phyloP scores from a whole-genome alignment of 345 rosid genomes.

The Eutrema japonicum region DNA sequence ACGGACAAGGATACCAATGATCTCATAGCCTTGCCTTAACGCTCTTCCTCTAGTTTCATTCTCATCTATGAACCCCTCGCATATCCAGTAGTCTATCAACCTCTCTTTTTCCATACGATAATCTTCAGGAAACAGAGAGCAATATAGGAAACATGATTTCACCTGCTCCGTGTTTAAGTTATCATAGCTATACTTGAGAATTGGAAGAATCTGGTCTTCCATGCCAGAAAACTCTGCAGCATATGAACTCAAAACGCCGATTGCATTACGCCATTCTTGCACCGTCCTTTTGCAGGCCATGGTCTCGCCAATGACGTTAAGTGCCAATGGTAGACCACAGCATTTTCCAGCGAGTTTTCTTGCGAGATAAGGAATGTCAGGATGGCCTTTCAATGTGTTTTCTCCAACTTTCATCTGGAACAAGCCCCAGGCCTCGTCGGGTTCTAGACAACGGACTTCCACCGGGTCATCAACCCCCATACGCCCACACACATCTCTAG shows the following conservation, averaged over 20 bases:
- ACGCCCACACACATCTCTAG: constrained; percentile 5
- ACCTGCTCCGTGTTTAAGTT: background rate
- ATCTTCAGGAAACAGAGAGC: background rate
- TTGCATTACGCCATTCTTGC: background rate
- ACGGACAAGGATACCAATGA: constrained; percentile 32
- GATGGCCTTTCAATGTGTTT: background rate
- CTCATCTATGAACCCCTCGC: constrained; percentile 5
- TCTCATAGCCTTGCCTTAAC: constrained; percentile 28
- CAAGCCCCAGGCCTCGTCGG: background rate
- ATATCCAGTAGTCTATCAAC: constrained; percentile 5
- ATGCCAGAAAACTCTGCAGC: background rate
- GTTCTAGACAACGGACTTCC: constrained; percentile 9
- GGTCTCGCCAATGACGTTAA: background rate
- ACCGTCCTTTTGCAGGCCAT: background rate
- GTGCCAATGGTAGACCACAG: background rate
- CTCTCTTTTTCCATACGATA: background rate
- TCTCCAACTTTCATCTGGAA: background rate
- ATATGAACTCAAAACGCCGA: background rate
- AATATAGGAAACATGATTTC: background rate
- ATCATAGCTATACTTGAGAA: constrained; percentile 2
- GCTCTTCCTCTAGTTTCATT: background rate
- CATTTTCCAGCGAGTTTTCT: background rate
- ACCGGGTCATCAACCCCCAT: constrained; percentile 22
- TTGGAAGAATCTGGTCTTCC: background rate
- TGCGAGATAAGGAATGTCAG: background rate